Evolutionary conservation across 176 grass and related monocot genomes (phyloP).

Genomic region (Oryza coarctata): DNA sequence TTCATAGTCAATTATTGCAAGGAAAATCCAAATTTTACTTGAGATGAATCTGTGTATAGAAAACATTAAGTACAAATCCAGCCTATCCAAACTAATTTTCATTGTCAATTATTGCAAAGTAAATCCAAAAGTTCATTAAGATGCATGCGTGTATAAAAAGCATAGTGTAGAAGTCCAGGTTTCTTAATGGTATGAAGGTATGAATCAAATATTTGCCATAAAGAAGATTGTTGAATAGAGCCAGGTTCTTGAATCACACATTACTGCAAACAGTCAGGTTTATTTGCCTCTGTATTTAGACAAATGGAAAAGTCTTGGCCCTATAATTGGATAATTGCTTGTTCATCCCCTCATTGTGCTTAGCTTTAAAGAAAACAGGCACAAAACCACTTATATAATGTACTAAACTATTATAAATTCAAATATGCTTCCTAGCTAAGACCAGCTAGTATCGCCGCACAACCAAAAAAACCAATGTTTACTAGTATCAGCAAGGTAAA

Average conservation of each 20-base stretch:
- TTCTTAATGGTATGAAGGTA: neutral
- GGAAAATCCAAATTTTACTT: too few species aligned
- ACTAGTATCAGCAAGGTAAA: slow-evolving; percentile 12
- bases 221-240: neutral
- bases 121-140: neutral
- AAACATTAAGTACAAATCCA: too few species aligned
- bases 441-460: neutral
- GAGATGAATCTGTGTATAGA: too few species aligned
- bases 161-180: neutral
- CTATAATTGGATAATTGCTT: neutral
- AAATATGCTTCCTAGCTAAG: neutral
- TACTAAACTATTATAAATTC: neutral
- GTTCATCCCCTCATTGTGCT: neutral
- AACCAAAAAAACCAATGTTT: neutral
- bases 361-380: neutral
- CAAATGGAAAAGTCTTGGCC: neutral
- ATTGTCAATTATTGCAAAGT: neutral
- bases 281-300: slow-evolving; percentile 15
- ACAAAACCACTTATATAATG: neutral
- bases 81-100: neutral
- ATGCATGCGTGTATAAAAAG: neutral
- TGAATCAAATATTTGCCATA: slow-evolving; percentile 11
- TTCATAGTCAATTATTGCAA: too few species aligned
- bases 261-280: neutral
- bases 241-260: too few species aligned